phyloP scores from a whole-genome alignment of 306 rosid genomes.

The barrel medic (Medicago truncatula) region DNA sequence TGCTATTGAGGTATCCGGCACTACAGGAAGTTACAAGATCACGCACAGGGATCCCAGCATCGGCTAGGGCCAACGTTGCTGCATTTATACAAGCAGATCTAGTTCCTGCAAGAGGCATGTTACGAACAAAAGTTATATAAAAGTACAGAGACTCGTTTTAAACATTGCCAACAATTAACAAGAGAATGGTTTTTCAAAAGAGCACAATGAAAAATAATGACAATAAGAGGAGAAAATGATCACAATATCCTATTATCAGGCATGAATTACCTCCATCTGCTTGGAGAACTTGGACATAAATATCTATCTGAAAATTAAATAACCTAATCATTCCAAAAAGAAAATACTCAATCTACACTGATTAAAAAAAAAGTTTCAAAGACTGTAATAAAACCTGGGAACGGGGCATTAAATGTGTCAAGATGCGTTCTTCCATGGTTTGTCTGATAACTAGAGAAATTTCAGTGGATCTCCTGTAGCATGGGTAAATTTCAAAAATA shows the following conservation, averaged over 20 bases:
- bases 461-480: constrained; percentile 84
- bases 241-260: constrained; percentile 29
- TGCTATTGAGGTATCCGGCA: constrained; percentile 87
- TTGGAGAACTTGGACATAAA: constrained; percentile 93
- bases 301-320: constrained; percentile 72
- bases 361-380: constrained; percentile 34
- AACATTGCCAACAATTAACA: constrained; percentile 23
- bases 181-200: neutral
- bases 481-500: constrained; percentile 36
- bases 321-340: constrained; percentile 36
- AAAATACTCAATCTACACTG: neutral
- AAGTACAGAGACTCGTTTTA: constrained; percentile 6
- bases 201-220: constrained; percentile 25
- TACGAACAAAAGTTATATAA: constrained; percentile 31
- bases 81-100: constrained; percentile 96
- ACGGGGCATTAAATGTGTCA: constrained; percentile 87
- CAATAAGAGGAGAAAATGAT: constrained; percentile 28
- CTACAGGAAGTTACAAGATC: constrained; percentile 94
- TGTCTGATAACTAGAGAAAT: constrained; percentile 89
- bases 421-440: constrained; percentile 85
- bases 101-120: constrained; percentile 62
- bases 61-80: constrained; percentile 93
- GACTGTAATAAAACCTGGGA: constrained; percentile 70
- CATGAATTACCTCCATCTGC: constrained; percentile 83
- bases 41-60: constrained; percentile 93